Evolutionary conservation across 768 basidiomycete species (phyloP).

Genomic region (Ramaria sp.): DNA sequence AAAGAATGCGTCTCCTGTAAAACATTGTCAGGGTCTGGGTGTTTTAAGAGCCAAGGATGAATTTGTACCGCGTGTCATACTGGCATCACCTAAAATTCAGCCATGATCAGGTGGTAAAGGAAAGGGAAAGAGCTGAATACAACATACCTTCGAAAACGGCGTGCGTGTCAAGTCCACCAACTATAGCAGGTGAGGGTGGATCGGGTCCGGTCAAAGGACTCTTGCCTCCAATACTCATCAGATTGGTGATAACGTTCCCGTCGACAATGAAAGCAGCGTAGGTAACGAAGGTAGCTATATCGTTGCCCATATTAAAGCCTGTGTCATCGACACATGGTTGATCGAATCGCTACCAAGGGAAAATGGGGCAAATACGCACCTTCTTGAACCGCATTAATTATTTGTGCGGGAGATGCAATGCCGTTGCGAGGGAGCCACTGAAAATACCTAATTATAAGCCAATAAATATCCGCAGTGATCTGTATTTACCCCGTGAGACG

Average conservation of each 20-base stretch:
- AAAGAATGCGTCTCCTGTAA: constrained; percentile 1
- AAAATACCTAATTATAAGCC: neutral
- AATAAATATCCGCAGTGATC: neutral
- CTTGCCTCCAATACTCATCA: constrained; percentile 5
- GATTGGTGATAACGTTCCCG: constrained; percentile 8
- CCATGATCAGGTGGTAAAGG: neutral
- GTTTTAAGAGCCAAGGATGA: too few species aligned
- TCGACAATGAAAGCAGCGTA: constrained; percentile 3
- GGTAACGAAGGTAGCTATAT: neutral
- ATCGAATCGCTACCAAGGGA: too few species aligned
- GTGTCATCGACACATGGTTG: neutral
- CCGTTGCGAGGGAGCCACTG: constrained; percentile 4
- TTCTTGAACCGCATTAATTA: constrained; percentile 5
- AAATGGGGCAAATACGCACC: neutral
- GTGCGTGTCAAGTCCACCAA: constrained; percentile 3
- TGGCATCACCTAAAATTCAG: constrained; percentile 1
- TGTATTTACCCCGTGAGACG: constrained; percentile 4
- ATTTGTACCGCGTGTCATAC: constrained; percentile 2
- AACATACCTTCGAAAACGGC: constrained; percentile 6
- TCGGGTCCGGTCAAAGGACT: neutral
- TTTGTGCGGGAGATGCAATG: constrained; percentile 5
- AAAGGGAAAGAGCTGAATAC: neutral
- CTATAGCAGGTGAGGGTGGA: neutral
- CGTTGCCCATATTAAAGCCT: constrained; percentile 9
- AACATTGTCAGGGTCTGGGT: neutral